Conservation (phyloP, 2,329 filamentous ascomycete genomes). For the Cercospora janseana region DNA sequence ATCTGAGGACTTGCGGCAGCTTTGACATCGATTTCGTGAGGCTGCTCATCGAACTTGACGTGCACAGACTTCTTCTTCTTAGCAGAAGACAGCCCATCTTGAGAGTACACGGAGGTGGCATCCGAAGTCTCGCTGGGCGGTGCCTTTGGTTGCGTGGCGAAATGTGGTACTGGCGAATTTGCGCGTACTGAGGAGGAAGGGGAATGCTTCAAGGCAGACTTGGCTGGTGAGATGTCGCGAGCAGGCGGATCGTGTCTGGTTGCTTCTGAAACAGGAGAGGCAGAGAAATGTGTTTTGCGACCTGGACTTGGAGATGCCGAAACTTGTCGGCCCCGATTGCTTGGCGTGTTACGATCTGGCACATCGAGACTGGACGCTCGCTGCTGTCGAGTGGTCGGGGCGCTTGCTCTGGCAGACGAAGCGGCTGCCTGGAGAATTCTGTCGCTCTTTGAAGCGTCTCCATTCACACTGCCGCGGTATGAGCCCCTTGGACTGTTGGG, state of each 20-base stretch:
- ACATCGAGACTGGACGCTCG: conserved; percentile 38
- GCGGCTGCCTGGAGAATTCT: conserved; percentile 25
- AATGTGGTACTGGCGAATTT: conserved; percentile 50
- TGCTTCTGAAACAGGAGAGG: conserved; percentile 54
- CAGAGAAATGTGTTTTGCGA: conserved; percentile 66
- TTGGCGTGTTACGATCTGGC: conserved; percentile 23
- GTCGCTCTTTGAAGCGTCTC: not conserved
- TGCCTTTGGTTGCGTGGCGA: conserved; percentile 44
- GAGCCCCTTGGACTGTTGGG: conserved; percentile 27
- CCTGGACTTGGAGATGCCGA: conserved; percentile 57
- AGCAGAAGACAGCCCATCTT: conserved; percentile 35
- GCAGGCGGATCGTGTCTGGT: conserved; percentile 67
- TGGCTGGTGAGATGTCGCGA: conserved; percentile 71
- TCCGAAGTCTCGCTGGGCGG: conserved; percentile 57
- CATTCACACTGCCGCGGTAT: conserved; percentile 20
- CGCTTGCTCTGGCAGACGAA: conserved; percentile 30
- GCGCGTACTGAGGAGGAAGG: conserved; percentile 52
- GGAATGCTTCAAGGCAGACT: conserved; percentile 70
- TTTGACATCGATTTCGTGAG: conserved; percentile 38
- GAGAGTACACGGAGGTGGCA: conserved; percentile 47
- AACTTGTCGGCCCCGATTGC: conserved; percentile 27
- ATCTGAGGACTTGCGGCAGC: conserved; percentile 46
- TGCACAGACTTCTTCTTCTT: conserved; percentile 64
- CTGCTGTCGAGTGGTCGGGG: conserved; percentile 21
- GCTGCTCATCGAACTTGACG: conserved; percentile 72